phyloP scores from a whole-genome alignment of 257 asterid species.

The Solanum sparsipilum region DNA sequence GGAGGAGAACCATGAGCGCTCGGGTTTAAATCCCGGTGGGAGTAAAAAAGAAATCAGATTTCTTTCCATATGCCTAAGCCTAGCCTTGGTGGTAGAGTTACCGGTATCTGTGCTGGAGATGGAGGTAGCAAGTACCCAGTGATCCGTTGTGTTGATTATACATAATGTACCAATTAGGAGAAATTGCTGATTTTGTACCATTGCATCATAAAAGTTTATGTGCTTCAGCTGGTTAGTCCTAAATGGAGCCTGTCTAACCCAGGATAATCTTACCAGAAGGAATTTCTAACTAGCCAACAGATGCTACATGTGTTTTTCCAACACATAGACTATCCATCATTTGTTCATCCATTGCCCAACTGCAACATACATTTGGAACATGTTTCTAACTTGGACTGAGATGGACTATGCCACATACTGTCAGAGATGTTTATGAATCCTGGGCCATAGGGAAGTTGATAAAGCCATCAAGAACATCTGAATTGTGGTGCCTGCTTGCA shows the following conservation, averaged over 20 bases:
- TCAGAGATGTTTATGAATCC: neutral
- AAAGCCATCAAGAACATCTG: neutral
- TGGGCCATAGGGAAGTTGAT: neutral
- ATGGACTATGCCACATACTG: neutral
- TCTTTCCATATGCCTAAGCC: neutral
- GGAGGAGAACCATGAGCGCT: neutral
- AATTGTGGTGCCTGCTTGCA: neutral
- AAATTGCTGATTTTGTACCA: neutral
- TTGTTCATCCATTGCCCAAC: neutral
- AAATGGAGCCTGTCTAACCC: neutral
- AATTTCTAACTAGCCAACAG: neutral
- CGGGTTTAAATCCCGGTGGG: neutral
- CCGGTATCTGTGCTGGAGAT: neutral
- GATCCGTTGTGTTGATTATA: neutral
- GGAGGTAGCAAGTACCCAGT: neutral
- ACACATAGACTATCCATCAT: neutral
- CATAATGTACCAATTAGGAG: neutral
- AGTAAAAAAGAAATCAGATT: neutral
- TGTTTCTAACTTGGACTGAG: neutral
- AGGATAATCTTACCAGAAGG: neutral
- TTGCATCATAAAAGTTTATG: neutral
- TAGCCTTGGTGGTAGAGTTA: neutral
- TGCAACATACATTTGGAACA: neutral
- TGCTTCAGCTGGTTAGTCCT: neutral
- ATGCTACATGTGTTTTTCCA: neutral